A percentile compares a stretch with the other conserved stretches of the same genome.
These are phyloP conservation scores for Lentinula novae-zelandiae DNA, from an alignment of 1,284 basidiomycete genomes.

Conservation along the genomic window DNA sequence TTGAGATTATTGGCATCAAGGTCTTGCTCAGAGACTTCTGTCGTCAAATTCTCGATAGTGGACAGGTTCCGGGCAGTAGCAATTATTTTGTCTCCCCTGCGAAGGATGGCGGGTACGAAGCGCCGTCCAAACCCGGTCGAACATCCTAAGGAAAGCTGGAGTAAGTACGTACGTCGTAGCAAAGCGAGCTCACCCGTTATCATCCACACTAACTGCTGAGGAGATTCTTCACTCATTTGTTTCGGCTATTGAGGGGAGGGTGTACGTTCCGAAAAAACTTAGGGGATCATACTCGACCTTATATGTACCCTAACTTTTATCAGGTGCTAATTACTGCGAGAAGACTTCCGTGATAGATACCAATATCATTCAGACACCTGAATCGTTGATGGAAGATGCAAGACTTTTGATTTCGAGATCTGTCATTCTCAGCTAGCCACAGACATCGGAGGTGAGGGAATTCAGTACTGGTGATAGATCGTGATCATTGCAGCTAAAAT, in stretches of 20 bases:
- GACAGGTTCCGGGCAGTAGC: slow-evolving; percentile 24
- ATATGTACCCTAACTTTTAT: too few relatives aligned
- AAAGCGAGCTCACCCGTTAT: slow-evolving; percentile 1
- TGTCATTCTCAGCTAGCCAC: too few relatives aligned
- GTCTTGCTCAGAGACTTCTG: slow-evolving; percentile 18
- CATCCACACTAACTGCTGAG: slow-evolving; percentile 8
- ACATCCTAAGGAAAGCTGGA: slow-evolving; percentile 23
- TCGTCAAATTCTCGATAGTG: slow-evolving; percentile 2
- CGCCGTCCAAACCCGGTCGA: slow-evolving; percentile 30
- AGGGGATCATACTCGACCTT: background rate
- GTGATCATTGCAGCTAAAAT: too few relatives aligned
- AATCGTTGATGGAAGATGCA: too few relatives aligned
- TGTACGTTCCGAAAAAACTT: too few relatives aligned
- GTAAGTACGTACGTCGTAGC: background rate
- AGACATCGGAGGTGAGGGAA: too few relatives aligned
- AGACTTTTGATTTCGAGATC: too few relatives aligned
- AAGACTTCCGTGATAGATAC: too few relatives aligned
- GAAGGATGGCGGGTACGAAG: slow-evolving; percentile 25
- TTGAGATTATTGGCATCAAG: slow-evolving; percentile 10
- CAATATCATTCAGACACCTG: too few relatives aligned
- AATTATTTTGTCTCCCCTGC: slow-evolving; percentile 29
- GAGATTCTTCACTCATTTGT: background rate
- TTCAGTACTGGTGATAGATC: too few relatives aligned
- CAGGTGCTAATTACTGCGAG: too few relatives aligned
- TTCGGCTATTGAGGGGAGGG: background rate